Base-by-base conservation (phyloP, 805 yeast species). In the Kodamaea lidongshanica region DNA sequence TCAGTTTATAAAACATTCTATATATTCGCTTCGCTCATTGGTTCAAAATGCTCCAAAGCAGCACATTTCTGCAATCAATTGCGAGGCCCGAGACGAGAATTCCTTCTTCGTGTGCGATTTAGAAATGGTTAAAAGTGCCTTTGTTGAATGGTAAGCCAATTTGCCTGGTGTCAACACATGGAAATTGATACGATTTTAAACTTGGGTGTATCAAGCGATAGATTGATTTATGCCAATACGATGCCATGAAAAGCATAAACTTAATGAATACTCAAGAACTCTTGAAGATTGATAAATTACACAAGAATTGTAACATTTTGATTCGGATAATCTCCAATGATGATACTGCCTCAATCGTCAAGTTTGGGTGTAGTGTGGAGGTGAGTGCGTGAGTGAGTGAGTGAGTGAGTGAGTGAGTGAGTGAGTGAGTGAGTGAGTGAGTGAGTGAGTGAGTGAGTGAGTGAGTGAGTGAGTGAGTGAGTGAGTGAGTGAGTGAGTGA, bases 321-420 rank as follows among this genome's bases (percentile, higher is more conserved):
- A 62, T 89, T 47, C 75, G 98, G 47, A 77, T 89, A 46, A 71
- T 79, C 36, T 89, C 98, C 12, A 95, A 89, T 58, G 98, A 89
- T 54, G 76, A 83, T 14, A 67, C 74, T 19, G 92, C 96, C 3
- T 79, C 79, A 42, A 78, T 89, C 16, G 77, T 88, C 45, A 89
- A 89, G 58, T 89, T 82, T 54, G 98, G 98, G 17, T 88, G 95
- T 27, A 64, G 78, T 14, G 45, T 82, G 39, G 53, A 57, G 2
- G 62, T 67, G 12, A n/a, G n/a, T n/a, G n/a, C n/a, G n/a, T n/a
- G n/a, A n/a, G n/a, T n/a, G n/a, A n/a, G n/a, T n/a, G n/a, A n/a
- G n/a, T n/a, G n/a, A n/a, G n/a, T n/a, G n/a, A n/a, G n/a, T n/a
- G n/a, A n/a, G n/a, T n/a, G n/a, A n/a, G n/a, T n/a, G n/a, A n/a